Evolutionary conservation across 345 rosid genomes (phyloP).

Genomic region (Excoecaria agallocha): DNA sequence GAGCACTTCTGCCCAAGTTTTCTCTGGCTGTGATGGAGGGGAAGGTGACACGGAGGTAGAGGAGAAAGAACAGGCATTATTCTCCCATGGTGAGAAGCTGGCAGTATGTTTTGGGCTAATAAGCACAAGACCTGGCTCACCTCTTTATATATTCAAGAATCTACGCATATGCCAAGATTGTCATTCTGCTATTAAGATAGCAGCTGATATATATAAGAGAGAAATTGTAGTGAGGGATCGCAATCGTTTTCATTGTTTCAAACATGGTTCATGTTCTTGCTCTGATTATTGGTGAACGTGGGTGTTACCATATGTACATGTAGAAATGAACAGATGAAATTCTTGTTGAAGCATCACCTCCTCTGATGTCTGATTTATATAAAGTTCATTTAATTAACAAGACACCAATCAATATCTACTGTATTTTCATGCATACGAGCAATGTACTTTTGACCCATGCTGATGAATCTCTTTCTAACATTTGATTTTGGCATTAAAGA

Average conservation of each 20-base stretch:
- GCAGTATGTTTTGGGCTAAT: constrained; percentile 74
- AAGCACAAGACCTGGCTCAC: constrained; percentile 49
- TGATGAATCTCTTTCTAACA: too few relatives aligned
- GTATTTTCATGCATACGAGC: too few relatives aligned
- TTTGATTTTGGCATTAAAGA: too few relatives aligned
- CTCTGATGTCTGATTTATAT: too few relatives aligned
- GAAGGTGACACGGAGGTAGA: constrained; percentile 38
- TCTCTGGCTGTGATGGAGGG: constrained; percentile 29
- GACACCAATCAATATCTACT: neutral
- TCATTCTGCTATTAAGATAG: constrained; percentile 66
- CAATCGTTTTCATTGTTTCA: constrained; percentile 78
- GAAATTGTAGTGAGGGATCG: constrained; percentile 72
- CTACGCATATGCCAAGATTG: constrained; percentile 65
- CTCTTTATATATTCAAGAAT: constrained; percentile 66
- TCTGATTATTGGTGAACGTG: constrained; percentile 66
- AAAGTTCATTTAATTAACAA: too few relatives aligned
- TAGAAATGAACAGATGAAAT: neutral
- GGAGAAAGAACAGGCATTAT: constrained; percentile 73
- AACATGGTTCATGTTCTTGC: constrained; percentile 72
- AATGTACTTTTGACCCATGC: too few relatives aligned
- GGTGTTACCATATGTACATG: neutral
- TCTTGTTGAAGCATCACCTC: neutral
- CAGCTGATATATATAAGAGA: constrained; percentile 53
- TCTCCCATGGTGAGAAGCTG: constrained; percentile 73
- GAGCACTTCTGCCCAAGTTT: constrained; percentile 38